A percentile compares a stretch with the other conserved stretches of the same genome.
phyloP scores from a whole-genome alignment of 345 rosid genomes.

The Aegle marmelos region DNA sequence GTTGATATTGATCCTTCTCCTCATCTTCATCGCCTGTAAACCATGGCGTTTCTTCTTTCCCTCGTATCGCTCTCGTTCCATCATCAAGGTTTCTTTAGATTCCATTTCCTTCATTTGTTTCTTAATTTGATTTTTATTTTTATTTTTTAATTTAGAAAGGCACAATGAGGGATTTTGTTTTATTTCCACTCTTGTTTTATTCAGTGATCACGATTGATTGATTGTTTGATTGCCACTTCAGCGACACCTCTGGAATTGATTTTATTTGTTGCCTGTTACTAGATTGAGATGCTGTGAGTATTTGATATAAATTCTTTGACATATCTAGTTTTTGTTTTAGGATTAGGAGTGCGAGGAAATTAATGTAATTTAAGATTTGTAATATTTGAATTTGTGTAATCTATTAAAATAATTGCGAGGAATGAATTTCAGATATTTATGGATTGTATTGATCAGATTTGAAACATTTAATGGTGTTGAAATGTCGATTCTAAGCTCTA shows the following conservation, averaged over 20 bases:
- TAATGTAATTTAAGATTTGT: not conserved
- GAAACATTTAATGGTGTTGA: not conserved
- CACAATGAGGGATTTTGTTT: not conserved
- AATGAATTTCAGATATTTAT: not conserved
- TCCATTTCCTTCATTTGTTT: not conserved
- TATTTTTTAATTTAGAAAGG: not conserved
- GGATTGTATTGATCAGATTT: not conserved
- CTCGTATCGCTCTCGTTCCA: constrained; percentile 40
- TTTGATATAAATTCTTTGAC: not conserved
- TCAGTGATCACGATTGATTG: constrained; percentile 6
- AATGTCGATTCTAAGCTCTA: not conserved
- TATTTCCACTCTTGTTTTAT: not conserved
- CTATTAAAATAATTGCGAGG: not conserved
- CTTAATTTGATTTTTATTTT: not conserved
- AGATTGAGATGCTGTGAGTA: not conserved
- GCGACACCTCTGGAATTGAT: not conserved
- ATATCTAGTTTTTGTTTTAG: not conserved
- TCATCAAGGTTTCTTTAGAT: constrained; percentile 34
- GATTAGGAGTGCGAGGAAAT: not conserved
- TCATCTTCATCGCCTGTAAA: constrained; percentile 69
- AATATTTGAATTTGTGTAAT: not conserved
- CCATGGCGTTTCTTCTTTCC: constrained; percentile 86
- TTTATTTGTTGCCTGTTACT: not conserved
- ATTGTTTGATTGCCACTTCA: not conserved
- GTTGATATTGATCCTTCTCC: constrained; percentile 62